Percentiles rank a stretch among this genome's conserved stretches.
These are phyloP conservation scores for Tylopilus vinaceipallidus DNA, from an alignment of 768 basidiomycete species.

Conservation along the genomic window DNA sequence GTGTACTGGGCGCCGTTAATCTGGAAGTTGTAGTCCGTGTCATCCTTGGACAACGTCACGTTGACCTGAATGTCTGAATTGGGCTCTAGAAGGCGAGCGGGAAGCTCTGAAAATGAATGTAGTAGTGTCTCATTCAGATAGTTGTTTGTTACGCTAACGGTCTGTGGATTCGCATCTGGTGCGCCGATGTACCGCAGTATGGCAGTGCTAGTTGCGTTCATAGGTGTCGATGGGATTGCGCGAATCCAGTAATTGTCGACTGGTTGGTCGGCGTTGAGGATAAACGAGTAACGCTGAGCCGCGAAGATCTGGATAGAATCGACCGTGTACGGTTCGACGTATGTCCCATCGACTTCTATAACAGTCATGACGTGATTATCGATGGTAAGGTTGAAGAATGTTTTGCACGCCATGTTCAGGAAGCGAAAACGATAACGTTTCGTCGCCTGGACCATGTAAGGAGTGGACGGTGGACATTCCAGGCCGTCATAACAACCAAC, in stretches of 20 bases:
- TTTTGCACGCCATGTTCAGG: conserved; percentile 36
- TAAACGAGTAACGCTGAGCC: conserved; percentile 48
- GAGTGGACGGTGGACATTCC: conserved; percentile 23
- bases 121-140: conserved; percentile 19
- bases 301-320: conserved; percentile 36
- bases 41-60: conserved; percentile 10
- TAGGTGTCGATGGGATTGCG: not conserved
- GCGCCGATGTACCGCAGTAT: conserved; percentile 22
- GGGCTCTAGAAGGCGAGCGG: conserved; percentile 7
- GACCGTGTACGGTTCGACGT: conserved; percentile 38
- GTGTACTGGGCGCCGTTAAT: conserved; percentile 13
- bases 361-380: conserved; percentile 32
- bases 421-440: conserved; percentile 41
- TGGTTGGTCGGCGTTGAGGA: conserved; percentile 39
- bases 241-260: conserved; percentile 40
- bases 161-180: conserved; percentile 9
- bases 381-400: conserved; percentile 28
- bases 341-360: conserved; percentile 44
- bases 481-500: conserved; percentile 33
- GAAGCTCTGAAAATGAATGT: conserved; percentile 11
- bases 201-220: conserved; percentile 6
- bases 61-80: conserved; percentile 22
- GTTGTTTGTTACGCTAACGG: not conserved
- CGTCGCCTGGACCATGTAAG: conserved; percentile 32
- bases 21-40: conserved; percentile 7